These are phyloP conservation scores for Xylariaceae sp. DNA, from an alignment of 2,329 filamentous ascomycete species.

Conservation along the genomic window DNA sequence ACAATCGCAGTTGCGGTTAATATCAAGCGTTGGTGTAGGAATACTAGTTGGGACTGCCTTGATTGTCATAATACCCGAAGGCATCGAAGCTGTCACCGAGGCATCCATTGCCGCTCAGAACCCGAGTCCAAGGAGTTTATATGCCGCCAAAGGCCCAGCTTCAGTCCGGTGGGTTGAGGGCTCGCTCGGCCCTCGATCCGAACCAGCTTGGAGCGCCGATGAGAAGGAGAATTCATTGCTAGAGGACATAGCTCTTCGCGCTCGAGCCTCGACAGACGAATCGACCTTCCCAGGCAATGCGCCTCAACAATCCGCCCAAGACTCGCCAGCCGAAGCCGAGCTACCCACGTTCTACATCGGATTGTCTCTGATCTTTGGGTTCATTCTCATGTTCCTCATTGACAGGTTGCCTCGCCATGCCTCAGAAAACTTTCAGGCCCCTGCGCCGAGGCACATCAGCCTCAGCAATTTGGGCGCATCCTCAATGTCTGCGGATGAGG, in stretches of 20 bases:
- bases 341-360: slow-evolving; percentile 75
- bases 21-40: slow-evolving; percentile 89
- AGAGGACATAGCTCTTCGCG: slow-evolving; percentile 6
- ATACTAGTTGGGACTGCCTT: slow-evolving; percentile 91
- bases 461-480: slow-evolving; percentile 69
- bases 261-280: slow-evolving; percentile 24
- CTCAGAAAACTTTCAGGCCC: slow-evolving; percentile 57
- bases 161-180: slow-evolving; percentile 20
- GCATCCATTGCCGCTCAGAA: slow-evolving; percentile 36
- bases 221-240: background rate
- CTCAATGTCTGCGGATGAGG: slow-evolving; percentile 44
- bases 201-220: slow-evolving; percentile 1
- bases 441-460: slow-evolving; percentile 77
- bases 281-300: slow-evolving; percentile 15
- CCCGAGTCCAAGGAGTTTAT: slow-evolving; percentile 23
- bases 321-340: slow-evolving; percentile 37
- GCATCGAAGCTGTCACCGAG: slow-evolving; percentile 81
- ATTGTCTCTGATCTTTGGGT: slow-evolving; percentile 78
- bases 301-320: slow-evolving; percentile 11
- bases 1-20: slow-evolving; percentile 76
- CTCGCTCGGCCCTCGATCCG: background rate
- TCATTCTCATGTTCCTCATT: slow-evolving; percentile 94
- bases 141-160: slow-evolving; percentile 13
- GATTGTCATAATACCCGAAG: slow-evolving; percentile 96
- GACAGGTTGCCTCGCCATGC: slow-evolving; percentile 77